phyloP scores from a whole-genome alignment of 805 yeast species.

The Kluyveromyces starmeri region DNA sequence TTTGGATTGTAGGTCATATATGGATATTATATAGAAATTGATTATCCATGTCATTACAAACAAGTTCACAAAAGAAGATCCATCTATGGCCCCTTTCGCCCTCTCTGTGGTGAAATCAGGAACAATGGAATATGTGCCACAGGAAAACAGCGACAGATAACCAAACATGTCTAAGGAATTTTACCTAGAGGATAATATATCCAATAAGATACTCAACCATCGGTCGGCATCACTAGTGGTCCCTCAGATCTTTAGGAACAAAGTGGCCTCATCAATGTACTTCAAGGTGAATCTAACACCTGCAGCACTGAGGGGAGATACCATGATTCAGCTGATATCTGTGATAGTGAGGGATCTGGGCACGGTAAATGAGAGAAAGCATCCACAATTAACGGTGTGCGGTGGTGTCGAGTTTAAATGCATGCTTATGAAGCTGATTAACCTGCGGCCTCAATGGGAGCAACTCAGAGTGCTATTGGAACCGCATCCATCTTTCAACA shows the following conservation, averaged over 20 bases:
- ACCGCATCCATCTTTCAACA: constrained; percentile 47
- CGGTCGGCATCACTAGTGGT: constrained; percentile 28
- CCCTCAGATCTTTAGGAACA: constrained; percentile 26
- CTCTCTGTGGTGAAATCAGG: too few relatives aligned
- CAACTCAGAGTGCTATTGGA: constrained; percentile 22
- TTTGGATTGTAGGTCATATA: too few relatives aligned
- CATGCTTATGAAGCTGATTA: constrained; percentile 65
- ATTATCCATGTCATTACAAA: too few relatives aligned
- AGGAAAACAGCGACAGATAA: too few relatives aligned
- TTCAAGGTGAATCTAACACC: constrained; percentile 22
- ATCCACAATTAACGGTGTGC: constrained; percentile 13
- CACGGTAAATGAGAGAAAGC: constrained; percentile 11
- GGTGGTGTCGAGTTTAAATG: constrained; percentile 38
- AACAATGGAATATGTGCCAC: too few relatives aligned
- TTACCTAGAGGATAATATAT: constrained; percentile 23
- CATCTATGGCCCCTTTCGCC: too few relatives aligned
- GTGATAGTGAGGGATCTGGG: constrained; percentile 24
- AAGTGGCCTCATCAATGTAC: constrained; percentile 24
- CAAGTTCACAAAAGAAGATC: too few relatives aligned
- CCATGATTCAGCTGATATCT: constrained; percentile 17
- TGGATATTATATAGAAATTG: too few relatives aligned
- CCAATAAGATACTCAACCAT: constrained; percentile 23
- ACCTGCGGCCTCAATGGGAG: constrained; percentile 51
- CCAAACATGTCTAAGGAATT: constrained; percentile 23
- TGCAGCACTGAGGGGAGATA: constrained; percentile 23